phyloP scores from a whole-genome alignment of 176 grass and related monocot species.

The Oryza coarctata region DNA sequence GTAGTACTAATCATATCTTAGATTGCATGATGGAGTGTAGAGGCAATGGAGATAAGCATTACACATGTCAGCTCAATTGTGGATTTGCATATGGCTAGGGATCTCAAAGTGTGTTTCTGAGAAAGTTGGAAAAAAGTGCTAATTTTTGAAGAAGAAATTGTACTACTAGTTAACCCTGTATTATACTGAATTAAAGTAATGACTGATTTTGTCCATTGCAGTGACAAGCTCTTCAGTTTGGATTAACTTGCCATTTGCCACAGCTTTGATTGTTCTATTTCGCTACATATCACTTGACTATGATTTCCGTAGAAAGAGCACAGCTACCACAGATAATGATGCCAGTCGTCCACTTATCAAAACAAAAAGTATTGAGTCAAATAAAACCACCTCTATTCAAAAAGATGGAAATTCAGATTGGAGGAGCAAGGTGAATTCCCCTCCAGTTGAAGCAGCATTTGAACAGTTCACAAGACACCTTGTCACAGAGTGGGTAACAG shows the following conservation, averaged over 20 bases:
- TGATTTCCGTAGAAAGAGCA: slow-evolving; percentile 70
- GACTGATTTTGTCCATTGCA: slow-evolving; percentile 40
- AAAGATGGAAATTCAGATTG: slow-evolving; percentile 57
- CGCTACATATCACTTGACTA: slow-evolving; percentile 85
- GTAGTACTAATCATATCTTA: background rate
- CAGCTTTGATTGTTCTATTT: slow-evolving; percentile 65
- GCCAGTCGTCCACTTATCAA: slow-evolving; percentile 27
- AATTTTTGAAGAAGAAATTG: background rate
- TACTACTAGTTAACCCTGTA: background rate
- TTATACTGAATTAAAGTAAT: slow-evolving; percentile 5
- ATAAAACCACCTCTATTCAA: slow-evolving; percentile 27
- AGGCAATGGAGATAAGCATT: background rate
- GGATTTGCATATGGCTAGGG: background rate
- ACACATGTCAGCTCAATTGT: background rate
- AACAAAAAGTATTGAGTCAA: slow-evolving; percentile 50
- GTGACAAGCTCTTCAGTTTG: slow-evolving; percentile 97
- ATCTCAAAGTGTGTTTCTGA: background rate
- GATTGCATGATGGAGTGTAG: background rate
- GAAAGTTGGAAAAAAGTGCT: background rate
- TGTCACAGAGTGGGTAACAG: slow-evolving; percentile 85
- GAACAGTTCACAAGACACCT: slow-evolving; percentile 89
- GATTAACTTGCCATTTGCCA: slow-evolving; percentile 84
- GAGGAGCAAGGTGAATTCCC: slow-evolving; percentile 88
- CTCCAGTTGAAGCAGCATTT: slow-evolving; percentile 79
- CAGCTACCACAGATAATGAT: slow-evolving; percentile 8